A percentile compares a stretch with the other conserved stretches of the same genome.
These are phyloP conservation scores for Acanthamoeba sp. DNA, from an alignment of 208 protist species.

Conservation along the genomic window DNA sequence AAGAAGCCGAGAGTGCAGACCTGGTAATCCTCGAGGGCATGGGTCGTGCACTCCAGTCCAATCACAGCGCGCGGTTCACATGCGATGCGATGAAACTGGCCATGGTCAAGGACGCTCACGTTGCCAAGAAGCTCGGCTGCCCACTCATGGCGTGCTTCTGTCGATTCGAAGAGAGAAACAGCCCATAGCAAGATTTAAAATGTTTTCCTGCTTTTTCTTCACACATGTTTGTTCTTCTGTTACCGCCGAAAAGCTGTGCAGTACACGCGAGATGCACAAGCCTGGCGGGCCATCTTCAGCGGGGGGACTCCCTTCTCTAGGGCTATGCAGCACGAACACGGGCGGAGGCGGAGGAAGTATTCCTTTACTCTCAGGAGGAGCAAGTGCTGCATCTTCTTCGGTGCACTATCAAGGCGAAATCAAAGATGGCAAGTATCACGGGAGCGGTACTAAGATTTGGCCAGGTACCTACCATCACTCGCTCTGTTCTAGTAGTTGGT, in stretches of 20 bases:
- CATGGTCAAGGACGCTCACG: conserved; percentile 41
- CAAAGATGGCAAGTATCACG: conserved; percentile 42
- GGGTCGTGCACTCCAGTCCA: conserved; percentile 30
- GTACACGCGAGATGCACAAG: too few species aligned
- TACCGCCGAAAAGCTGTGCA: too few species aligned
- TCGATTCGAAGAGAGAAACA: not conserved
- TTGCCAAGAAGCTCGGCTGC: conserved; percentile 26
- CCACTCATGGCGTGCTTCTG: conserved; percentile 27
- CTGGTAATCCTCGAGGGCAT: conserved; percentile 26
- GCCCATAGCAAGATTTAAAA: too few species aligned
- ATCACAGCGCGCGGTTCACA: not conserved
- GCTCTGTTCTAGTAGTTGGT: too few species aligned
- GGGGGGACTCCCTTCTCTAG: not conserved
- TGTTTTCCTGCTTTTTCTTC: too few species aligned
- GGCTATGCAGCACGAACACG: not conserved
- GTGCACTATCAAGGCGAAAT: conserved; percentile 27
- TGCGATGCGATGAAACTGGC: conserved; percentile 27
- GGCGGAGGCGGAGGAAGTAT: not conserved
- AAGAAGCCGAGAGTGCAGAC: not conserved
- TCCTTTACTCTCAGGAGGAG: not conserved
- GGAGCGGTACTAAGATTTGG: conserved; percentile 7
- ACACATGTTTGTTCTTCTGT: too few species aligned
- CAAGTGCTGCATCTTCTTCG: not conserved
- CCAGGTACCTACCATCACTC: not conserved
- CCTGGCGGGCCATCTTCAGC: not conserved